Evolutionary conservation across 1,139 yeast genomes (phyloP).

Genomic region (Candida anutae): DNA sequence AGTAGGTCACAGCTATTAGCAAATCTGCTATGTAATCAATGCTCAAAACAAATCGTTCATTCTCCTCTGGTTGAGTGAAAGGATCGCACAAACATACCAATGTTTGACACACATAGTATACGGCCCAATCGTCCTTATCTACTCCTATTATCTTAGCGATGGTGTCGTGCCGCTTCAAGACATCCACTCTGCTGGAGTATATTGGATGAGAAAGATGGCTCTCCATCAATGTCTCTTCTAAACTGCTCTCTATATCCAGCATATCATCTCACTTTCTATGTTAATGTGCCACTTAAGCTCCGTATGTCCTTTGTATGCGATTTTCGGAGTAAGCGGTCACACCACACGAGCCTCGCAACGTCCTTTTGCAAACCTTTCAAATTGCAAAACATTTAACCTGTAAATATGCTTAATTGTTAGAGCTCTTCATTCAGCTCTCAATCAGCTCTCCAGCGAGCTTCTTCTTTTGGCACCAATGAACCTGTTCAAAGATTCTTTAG

Average conservation of each 20-base stretch:
- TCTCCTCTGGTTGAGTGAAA: constrained; percentile 59
- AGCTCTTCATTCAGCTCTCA: no score
- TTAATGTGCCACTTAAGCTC: no score
- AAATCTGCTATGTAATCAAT: constrained; percentile 47
- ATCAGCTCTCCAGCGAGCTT: no score
- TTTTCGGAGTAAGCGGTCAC: no score
- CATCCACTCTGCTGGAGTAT: constrained; percentile 9
- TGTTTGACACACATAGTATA: constrained; percentile 17
- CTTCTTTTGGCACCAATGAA: no score
- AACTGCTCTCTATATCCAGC: background rate
- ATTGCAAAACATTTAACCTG: no score
- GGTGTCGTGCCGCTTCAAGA: constrained; percentile 15
- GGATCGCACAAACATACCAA: constrained; percentile 53
- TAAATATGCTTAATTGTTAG: no score
- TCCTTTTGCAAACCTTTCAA: no score
- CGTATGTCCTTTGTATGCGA: no score
- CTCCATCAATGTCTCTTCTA: constrained; percentile 12
- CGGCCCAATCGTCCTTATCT: constrained; percentile 11
- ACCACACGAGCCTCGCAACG: no score
- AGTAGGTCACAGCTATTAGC: constrained; percentile 34
- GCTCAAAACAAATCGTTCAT: constrained; percentile 44
- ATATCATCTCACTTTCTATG: constrained; percentile 1
- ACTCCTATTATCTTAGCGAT: constrained; percentile 13
- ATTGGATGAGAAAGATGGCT: constrained; percentile 19
- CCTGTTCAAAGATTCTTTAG: no score